Evolutionary conservation across 805 yeast species (phyloP).

Genomic region (Cyberlindnera americana): DNA sequence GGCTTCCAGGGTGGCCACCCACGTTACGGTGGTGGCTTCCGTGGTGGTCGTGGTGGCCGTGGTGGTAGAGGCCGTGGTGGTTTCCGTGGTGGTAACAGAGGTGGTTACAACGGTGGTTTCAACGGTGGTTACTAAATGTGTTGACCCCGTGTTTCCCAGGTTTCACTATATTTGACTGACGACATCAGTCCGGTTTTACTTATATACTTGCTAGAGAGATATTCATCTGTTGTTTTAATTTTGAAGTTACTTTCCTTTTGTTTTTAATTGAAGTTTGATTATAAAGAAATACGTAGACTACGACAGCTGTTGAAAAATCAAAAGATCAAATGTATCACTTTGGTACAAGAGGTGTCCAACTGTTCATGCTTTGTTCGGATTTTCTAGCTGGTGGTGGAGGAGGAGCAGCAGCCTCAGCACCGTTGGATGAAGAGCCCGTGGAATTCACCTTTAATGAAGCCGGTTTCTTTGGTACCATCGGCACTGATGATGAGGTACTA

Average conservation of each 20-base stretch:
- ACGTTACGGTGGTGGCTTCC: constrained; percentile 39
- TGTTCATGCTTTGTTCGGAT: constrained; percentile 13
- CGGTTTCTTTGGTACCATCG: constrained; percentile 4
- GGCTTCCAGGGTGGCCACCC: constrained; percentile 61
- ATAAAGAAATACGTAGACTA: too few species aligned
- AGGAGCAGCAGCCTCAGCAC: constrained; percentile 3
- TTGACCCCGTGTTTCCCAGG: too few species aligned
- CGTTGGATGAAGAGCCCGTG: not conserved
- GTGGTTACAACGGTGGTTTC: constrained; percentile 5
- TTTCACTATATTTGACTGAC: not conserved
- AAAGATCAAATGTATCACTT: constrained; percentile 5
- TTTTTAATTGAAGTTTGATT: constrained; percentile 1
- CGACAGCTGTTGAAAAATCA: too few species aligned
- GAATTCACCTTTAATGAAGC: constrained; percentile 3
- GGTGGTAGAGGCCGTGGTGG: constrained; percentile 18
- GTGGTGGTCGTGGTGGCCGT: constrained; percentile 22
- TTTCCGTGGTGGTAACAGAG: constrained; percentile 11
- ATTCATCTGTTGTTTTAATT: not conserved
- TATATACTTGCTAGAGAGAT: constrained; percentile 5
- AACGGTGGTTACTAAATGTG: constrained; percentile 3
- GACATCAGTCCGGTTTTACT: constrained; percentile 1
- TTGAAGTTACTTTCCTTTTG: not conserved
- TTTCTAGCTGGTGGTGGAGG: constrained; percentile 19
- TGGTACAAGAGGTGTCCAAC: constrained; percentile 23
- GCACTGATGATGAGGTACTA: not conserved